A percentile compares a stretch with the other conserved stretches of the same genome.
Evolutionary conservation across 2,329 filamentous ascomycete genomes (phyloP).

Genomic region (Ambrosiella beaveri): DNA sequence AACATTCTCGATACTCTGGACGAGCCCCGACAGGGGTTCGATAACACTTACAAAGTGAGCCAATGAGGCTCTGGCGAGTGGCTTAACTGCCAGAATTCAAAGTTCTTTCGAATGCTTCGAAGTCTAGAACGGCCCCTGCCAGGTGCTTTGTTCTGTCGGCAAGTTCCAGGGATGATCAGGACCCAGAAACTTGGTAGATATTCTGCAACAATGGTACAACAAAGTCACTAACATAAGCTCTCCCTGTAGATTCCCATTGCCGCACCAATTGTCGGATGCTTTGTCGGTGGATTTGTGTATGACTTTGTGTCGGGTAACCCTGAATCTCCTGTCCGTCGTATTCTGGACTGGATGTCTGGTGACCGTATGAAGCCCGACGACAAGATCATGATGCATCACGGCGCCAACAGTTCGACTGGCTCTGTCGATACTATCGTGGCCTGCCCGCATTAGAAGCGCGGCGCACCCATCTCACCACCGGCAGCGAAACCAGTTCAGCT

Average conservation of each 20-base stretch:
- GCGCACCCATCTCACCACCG: background rate
- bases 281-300: slow-evolving; percentile 48
- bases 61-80: background rate
- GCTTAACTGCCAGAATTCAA: background rate
- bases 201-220: background rate
- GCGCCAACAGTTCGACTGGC: slow-evolving; percentile 3
- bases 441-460: background rate
- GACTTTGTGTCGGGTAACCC: slow-evolving; percentile 53
- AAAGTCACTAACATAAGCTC: slow-evolving; percentile 3
- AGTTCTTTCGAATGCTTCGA: background rate
- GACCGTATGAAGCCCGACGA: slow-evolving; percentile 7
- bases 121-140: background rate
- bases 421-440: slow-evolving; percentile 11
- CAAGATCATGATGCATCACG: slow-evolving; percentile 5
- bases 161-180: background rate
- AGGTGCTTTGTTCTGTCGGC: background rate
- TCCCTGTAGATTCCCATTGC: slow-evolving; percentile 43
- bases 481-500: background rate
- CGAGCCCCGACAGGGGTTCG: background rate
- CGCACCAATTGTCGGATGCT: slow-evolving; percentile 47
- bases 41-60: background rate
- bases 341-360: slow-evolving; percentile 10
- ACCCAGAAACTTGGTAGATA: background rate
- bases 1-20: background rate
- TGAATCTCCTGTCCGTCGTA: slow-evolving; percentile 51